Percentiles rank a stretch among this genome's conserved stretches.
These are phyloP conservation scores for California macrophylla DNA, from an alignment of 441 rosid species.

Conservation along the genomic window DNA sequence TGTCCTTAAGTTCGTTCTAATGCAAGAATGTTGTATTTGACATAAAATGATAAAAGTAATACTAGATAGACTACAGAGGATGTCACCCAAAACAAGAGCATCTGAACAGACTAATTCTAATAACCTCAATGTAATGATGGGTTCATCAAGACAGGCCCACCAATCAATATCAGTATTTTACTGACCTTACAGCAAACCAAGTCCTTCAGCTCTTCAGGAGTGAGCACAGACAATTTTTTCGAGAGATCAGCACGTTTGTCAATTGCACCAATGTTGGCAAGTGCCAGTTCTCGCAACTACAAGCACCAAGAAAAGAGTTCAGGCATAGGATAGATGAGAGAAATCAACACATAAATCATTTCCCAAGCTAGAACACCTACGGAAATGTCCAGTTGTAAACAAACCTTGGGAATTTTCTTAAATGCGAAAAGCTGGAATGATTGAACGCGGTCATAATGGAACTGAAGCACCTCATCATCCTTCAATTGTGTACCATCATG, in stretches of 20 bases:
- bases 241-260: constrained; percentile 87
- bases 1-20: not conserved
- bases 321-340: constrained; percentile 5
- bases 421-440: constrained; percentile 85
- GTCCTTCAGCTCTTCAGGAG: constrained; percentile 74
- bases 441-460: constrained; percentile 77
- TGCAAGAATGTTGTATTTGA: not conserved
- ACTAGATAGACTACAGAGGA: not conserved
- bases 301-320: constrained; percentile 21
- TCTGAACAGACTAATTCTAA: not conserved
- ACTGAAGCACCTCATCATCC: constrained; percentile 87
- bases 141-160: not conserved
- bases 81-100: not conserved
- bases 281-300: constrained; percentile 77
- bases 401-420: constrained; percentile 88
- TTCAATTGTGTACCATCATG: constrained; percentile 88
- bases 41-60: not conserved
- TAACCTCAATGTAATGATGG: not conserved
- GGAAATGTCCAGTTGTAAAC: constrained; percentile 9
- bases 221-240: constrained; percentile 69
- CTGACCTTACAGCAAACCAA: constrained; percentile 88
- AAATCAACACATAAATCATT: constrained; percentile 7
- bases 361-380: constrained; percentile 8
- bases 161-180: constrained; percentile 12
- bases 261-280: constrained; percentile 75